Evolutionary conservation across 352 stramenopile species (phyloP), one percentile per base, ranked within the genome.

Genomic region (Globisporangium iwayamae): DNA sequence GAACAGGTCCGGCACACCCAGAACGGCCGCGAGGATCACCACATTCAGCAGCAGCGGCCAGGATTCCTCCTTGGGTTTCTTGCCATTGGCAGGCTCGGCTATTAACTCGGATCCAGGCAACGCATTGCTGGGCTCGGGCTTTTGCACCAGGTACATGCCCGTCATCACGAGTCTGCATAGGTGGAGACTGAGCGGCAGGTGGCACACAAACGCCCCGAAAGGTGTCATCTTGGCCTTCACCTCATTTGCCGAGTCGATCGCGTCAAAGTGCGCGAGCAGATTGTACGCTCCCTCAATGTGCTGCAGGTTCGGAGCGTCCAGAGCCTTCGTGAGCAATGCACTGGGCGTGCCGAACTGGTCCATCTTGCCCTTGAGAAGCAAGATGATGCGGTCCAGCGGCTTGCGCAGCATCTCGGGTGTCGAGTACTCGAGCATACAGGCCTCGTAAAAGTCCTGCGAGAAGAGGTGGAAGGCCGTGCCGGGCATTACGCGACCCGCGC

Each of bases 391-490:
- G 41, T 94, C 84, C 18, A 96, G 71, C 1, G 87, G 85, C 67
- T 92, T 96, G 36, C 87, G 85, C 13, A 96, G 66, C 48, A 94
- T 76, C 67, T 94, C 87, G 0, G 85, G 87, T 6, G 80, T 93
- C 52, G 87, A 89, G 66, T 90, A 94, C 52, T 91, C 82, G 13
- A 76, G 69, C 83, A 95, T 91, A 58, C 81, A 93, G 7, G 64
- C 32, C 20, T 81, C 71, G 8, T 79, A 69, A 55, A 96, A 96
- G 41, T 68, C 41, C n/a, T 88, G 61, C 0, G 83, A 79, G 68
- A 96, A 96, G 39, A 98, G 76, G 69, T 97, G 91, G 68, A 91
- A 98, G 20, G 90, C 92, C 7, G 81, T 86, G n/a, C 96, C 96
- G 30, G 91, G 83, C 72, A 93, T 93, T 11, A 98, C 87, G 53